Base-by-base conservation (phyloP, 2,329 filamentous ascomycete species). In the Aureobasidium musti region DNA sequence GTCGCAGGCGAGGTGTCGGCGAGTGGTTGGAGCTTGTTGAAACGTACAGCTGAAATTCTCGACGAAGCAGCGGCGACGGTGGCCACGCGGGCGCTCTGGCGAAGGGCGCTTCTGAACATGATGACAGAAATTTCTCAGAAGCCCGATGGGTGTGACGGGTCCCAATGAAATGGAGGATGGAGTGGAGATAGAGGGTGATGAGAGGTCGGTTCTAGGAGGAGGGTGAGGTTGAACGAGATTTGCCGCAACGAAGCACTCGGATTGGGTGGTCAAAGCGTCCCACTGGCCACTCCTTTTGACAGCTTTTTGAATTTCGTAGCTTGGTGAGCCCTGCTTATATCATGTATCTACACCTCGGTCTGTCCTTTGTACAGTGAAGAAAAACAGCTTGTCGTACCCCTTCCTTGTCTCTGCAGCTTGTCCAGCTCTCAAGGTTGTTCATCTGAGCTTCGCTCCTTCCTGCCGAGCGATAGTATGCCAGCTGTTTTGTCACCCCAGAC, bases 101-200 rank as follows among this genome's bases (percentile, higher is more conserved):
- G 89, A 84, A 98, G 87, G 86, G 94, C 93, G 89, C 91, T 96
- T 85, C 94, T 92, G 88, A 97, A 96, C 94, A 98, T 97, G 84
- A 82, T 86, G 80, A 66, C 54, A 52, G 61, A 64, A 64, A 64
- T 64, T 64, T 64, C 61, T 54, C 39, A 57, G 61, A 68, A 68
- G 53, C 66, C 67, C 67, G 67, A 67, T 65, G 54, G 67, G 52
- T 67, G 50, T 66, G 49, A 66, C 57, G 65, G 65, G 59, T 66
- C 67, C 67, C 67, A 63, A 52, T 63, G 61, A 67, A 60, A 59
- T 67, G 37, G 21, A 56, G 53, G 60, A 57, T 68, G 53, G 67
- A 68, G 67, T 68, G 67, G 67, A 68, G 67, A 68, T 66, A 64
- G 59, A 66, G 64, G 65, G 67, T 67, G 61, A 67, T 68, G 60